Percentiles rank a stretch among this genome's conserved stretches.
Conservation (phyloP, 2,329 filamentous ascomycete genomes). For the Sporothrix globosa region DNA sequence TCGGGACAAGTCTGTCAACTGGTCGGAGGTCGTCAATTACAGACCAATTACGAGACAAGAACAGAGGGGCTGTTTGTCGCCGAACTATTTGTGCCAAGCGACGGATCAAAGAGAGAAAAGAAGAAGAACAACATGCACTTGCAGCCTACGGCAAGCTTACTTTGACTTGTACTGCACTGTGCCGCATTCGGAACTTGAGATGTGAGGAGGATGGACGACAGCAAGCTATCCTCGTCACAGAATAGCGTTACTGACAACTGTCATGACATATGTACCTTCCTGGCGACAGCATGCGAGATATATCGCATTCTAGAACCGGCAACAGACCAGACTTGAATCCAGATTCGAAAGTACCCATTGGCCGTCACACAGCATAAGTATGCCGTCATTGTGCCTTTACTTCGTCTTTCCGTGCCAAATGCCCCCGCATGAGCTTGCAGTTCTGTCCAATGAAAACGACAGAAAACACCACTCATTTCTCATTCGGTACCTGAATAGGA, state of each 20-base stretch:
- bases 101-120: too few relatives aligned
- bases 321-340: neutral
- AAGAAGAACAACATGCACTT: neutral
- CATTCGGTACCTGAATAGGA: conserved; percentile 7
- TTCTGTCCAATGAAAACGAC: conserved; percentile 5
- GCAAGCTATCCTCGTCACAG: too few relatives aligned
- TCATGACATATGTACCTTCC: too few relatives aligned
- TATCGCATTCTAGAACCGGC: neutral
- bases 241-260: too few relatives aligned
- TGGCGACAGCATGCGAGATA: neutral
- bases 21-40: neutral
- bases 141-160: neutral
- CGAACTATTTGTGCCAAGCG: neutral
- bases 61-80: neutral
- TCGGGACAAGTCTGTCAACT: neutral
- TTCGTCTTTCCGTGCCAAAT: neutral
- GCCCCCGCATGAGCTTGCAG: neutral
- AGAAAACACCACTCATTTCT: neutral
- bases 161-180: neutral
- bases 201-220: too few relatives aligned
- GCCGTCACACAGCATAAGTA: neutral
- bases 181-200: neutral
- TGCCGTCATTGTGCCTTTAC: conserved; percentile 27
- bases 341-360: neutral
- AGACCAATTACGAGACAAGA: conserved; percentile 10